Percentiles rank a stretch among this genome's conserved stretches.
These are phyloP conservation scores for Dactylellina haptotyla DNA, from an alignment of 2,329 filamentous ascomycete genomes.

Conservation along the genomic window DNA sequence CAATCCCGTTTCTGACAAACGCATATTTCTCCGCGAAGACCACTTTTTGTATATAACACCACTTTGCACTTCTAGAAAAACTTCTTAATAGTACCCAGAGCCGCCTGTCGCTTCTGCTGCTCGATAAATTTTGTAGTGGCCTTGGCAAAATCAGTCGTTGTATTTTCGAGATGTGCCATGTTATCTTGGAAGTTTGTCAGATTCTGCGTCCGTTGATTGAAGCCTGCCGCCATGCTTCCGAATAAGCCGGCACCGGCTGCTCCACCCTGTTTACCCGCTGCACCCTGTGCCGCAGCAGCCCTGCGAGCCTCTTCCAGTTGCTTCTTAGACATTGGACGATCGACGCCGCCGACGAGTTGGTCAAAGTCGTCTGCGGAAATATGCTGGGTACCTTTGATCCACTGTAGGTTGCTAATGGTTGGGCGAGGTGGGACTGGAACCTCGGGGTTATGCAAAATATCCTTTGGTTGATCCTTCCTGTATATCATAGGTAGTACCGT, in stretches of 20 bases:
- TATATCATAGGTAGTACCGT: background rate
- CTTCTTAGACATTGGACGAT: conserved; percentile 85
- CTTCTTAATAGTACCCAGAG: conserved; percentile 68
- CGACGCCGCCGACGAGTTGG: conserved; percentile 80
- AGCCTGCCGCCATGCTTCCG: conserved; percentile 83
- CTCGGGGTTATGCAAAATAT: conserved; percentile 81
- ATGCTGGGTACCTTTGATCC: conserved; percentile 94
- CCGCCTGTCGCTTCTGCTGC: conserved; percentile 85
- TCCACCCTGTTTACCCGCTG: conserved; percentile 55
- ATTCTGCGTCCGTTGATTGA: conserved; percentile 91
- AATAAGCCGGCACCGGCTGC: conserved; percentile 68
- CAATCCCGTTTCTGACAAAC: background rate
- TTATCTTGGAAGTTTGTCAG: conserved; percentile 82
- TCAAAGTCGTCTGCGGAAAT: conserved; percentile 88
- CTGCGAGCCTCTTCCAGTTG: conserved; percentile 80
- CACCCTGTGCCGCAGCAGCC: conserved; percentile 16
- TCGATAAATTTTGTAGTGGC: conserved; percentile 88
- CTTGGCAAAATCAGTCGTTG: conserved; percentile 83
- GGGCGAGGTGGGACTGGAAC: conserved; percentile 80
- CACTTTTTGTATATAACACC: background rate
- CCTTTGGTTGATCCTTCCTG: conserved; percentile 62
- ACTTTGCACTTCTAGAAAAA: conserved; percentile 12
- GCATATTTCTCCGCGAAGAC: background rate
- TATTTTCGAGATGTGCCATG: conserved; percentile 83
- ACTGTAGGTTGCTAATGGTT: conserved; percentile 94